Evolutionary conservation across 768 basidiomycete species (phyloP).

Genomic region (Naematelia aurantialba): DNA sequence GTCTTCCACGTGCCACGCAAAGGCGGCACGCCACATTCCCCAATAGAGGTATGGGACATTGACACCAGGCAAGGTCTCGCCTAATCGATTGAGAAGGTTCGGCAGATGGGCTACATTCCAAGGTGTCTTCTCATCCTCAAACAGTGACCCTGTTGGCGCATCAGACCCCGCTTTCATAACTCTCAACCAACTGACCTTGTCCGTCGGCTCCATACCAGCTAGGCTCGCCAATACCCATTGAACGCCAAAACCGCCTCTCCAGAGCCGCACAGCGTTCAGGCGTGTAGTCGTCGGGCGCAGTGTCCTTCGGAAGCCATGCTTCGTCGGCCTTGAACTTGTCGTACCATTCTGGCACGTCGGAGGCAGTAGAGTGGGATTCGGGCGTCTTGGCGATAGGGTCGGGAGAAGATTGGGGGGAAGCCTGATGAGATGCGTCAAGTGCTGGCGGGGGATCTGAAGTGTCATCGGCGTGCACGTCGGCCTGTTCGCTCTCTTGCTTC

Average conservation of each 20-base stretch:
- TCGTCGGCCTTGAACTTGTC: slow-evolving; percentile 66
- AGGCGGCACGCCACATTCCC: slow-evolving; percentile 98
- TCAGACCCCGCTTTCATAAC: slow-evolving; percentile 56
- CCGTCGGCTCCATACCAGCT: slow-evolving; percentile 98
- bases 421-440: slow-evolving; percentile 26
- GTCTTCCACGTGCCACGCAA: slow-evolving; percentile 99
- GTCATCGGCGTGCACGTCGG: not conserved
- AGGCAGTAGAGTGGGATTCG: slow-evolving; percentile 6
- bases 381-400: slow-evolving; percentile 35
- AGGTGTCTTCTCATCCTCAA: slow-evolving; percentile 66
- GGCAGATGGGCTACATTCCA: slow-evolving; percentile 96
- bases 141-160: slow-evolving; percentile 49
- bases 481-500: not conserved
- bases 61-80: slow-evolving; percentile 80
- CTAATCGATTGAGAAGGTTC: slow-evolving; percentile 73
- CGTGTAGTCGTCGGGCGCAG: slow-evolving; percentile 72
- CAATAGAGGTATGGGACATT: slow-evolving; percentile 97
- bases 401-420: slow-evolving; percentile 36
- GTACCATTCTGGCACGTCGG: slow-evolving; percentile 56
- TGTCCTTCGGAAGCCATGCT: slow-evolving; percentile 75
- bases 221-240: slow-evolving; percentile 78
- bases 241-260: slow-evolving; percentile 88
- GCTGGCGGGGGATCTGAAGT: slow-evolving; percentile 16
- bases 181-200: slow-evolving; percentile 60
- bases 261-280: slow-evolving; percentile 80